These are phyloP conservation scores for Melaleuca quinquenervia DNA, from an alignment of 345 rosid species.

Conservation along the genomic window DNA sequence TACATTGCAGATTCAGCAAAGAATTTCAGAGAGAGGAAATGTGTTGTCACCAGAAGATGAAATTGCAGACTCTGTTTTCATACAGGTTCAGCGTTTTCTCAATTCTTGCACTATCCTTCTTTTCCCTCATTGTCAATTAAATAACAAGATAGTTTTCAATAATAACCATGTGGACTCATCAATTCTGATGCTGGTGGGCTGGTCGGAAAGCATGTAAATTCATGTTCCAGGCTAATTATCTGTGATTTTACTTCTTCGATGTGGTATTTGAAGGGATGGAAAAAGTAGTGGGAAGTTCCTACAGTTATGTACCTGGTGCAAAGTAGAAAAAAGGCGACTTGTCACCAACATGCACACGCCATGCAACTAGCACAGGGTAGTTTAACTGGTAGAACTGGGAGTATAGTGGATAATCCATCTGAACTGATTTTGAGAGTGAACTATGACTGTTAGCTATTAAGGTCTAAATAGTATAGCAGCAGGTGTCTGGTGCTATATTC, in stretches of 20 bases:
- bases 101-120: not conserved
- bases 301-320: not conserved
- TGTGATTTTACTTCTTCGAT: not conserved
- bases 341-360: not conserved
- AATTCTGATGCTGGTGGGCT: not conserved
- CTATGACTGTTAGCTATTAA: not conserved
- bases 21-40: conserved; percentile 55
- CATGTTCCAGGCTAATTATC: not conserved
- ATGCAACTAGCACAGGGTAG: not conserved
- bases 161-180: not conserved
- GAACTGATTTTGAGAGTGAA: not conserved
- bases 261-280: not conserved
- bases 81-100: conserved; percentile 41
- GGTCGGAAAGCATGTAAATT: not conserved
- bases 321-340: not conserved
- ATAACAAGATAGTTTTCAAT: not conserved
- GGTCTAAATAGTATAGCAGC: not conserved
- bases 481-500: not conserved
- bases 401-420: not conserved
- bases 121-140: not conserved
- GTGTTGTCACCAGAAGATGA: conserved; percentile 67
- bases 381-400: not conserved
- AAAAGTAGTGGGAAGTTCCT: not conserved
- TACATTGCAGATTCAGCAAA: conserved; percentile 57
- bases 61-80: conserved; percentile 84